Evolutionary conservation across 164 flowering plant species (phyloP), one percentile per base, ranked within the genome.

Genomic region (Cinnamomum chago): DNA sequence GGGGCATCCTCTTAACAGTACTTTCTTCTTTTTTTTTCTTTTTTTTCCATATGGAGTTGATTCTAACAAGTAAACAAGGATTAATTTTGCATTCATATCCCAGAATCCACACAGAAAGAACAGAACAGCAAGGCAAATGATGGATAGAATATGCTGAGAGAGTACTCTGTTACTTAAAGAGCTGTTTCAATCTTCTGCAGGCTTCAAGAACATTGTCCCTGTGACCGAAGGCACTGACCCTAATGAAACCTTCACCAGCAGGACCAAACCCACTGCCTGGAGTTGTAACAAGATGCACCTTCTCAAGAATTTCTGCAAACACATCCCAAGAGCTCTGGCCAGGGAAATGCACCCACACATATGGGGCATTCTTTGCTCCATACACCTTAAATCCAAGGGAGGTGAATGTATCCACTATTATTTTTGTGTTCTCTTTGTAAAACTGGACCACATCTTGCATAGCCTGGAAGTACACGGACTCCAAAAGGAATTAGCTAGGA

Each of bases 241-340:
- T 86, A 25, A 95, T 40, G 58, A 92, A 95, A 7, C 97, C 98
- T 82, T 95, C 97, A 76, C 99, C 99, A 28, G 89, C 96, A 25
- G 94, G 95, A 77, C 98, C 98, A 72, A 95, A 95, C 58, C 99
- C 99, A 70, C 99, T 89, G 28, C 97, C 99, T 27, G 99, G 98
- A n/a, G 96, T 93, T 9, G 95, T 92, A 50, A 90, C 92, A n/a
- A 95, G 80, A 76, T 93, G 97, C 30, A 95, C 88, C 84, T 93
- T 92, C 85, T 92, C 97, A 23, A 95, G 90, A 74, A 93, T 92
- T 87, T 95, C 97, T 13, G 82, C 79, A 69, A 93, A 93, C 55
- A 93, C 95, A n/a, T 95, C 99, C 99, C 99, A 93, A 9, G 99
- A 93, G 80, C 90, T 93, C 69, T 73, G 86, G 35, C 96, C 96